Evolutionary conservation across 2,329 filamentous ascomycete species (phyloP).

Genomic region (Sporothrix schenckii): DNA sequence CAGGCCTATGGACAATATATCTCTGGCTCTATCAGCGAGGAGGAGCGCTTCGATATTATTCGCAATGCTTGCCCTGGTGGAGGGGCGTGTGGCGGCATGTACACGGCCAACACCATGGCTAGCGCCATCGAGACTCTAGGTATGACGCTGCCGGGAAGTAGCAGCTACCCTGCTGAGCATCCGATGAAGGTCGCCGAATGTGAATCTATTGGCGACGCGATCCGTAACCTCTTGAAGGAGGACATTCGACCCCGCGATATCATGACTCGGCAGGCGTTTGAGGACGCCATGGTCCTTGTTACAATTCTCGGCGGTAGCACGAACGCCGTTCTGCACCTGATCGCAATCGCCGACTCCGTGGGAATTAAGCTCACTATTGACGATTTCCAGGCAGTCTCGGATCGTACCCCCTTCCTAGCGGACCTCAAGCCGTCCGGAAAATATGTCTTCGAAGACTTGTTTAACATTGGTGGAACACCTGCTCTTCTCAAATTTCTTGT

Average conservation of each 20-base stretch:
- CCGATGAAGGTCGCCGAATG: constrained; percentile 74
- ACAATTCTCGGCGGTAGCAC: constrained; percentile 83
- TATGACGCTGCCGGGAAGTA: constrained; percentile 81
- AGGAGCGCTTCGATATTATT: constrained; percentile 92
- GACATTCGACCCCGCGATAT: constrained; percentile 79
- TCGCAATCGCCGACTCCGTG: constrained; percentile 80
- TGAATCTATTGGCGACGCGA: constrained; percentile 68
- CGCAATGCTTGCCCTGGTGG: constrained; percentile 83
- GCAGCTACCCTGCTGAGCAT: constrained; percentile 76
- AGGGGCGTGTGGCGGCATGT: constrained; percentile 86
- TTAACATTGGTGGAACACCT: constrained; percentile 84
- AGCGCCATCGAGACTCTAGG: constrained; percentile 72
- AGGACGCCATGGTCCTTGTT: constrained; percentile 82
- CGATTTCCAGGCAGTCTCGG: constrained; percentile 81
- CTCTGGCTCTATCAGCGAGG: constrained; percentile 85
- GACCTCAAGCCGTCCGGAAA: constrained; percentile 85
- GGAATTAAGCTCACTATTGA: constrained; percentile 82
- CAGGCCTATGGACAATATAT: constrained; percentile 97
- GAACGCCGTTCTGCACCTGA: constrained; percentile 81
- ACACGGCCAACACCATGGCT: constrained; percentile 78
- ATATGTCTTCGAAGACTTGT: constrained; percentile 82
- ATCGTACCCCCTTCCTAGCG: constrained; percentile 77
- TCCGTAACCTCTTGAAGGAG: constrained; percentile 73
- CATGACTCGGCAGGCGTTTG: constrained; percentile 77
- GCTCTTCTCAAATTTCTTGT: constrained; percentile 86